Percentiles rank a stretch among this genome's conserved stretches.
Conservation (phyloP, 1,284 basidiomycete genomes). For the Lentinus polychrous region DNA sequence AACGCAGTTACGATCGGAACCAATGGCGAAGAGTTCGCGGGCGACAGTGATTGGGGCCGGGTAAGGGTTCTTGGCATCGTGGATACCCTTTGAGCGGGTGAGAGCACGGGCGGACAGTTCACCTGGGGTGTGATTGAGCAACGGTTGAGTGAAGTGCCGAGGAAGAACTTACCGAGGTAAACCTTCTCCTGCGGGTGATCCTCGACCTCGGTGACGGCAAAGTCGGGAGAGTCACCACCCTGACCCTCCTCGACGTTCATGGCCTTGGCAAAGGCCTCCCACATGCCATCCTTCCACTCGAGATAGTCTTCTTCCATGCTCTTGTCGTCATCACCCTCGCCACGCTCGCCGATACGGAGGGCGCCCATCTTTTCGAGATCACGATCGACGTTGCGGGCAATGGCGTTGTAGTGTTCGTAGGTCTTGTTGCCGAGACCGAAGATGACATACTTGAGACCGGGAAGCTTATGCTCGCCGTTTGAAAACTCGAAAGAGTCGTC, state of each 20-base stretch:
- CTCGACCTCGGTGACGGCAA: constrained; percentile 79
- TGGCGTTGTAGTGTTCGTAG: constrained; percentile 93
- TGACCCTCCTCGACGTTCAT: constrained; percentile 94
- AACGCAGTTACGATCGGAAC: constrained; percentile 85
- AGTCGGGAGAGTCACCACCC: constrained; percentile 93
- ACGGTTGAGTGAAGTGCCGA: constrained; percentile 5
- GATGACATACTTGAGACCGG: constrained; percentile 91
- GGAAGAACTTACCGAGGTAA: constrained; percentile 64
- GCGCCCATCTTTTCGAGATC: constrained; percentile 79
- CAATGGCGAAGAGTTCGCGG: constrained; percentile 78
- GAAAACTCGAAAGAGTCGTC: constrained; percentile 86
- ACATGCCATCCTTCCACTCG: constrained; percentile 99
- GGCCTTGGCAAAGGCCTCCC: constrained; percentile 76
- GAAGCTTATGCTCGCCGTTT: constrained; percentile 70
- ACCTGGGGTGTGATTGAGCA: constrained; percentile 33
- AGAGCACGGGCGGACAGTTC: constrained; percentile 89
- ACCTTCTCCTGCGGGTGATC: constrained; percentile 78
- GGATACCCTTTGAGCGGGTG: constrained; percentile 86
- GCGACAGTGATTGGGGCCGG: constrained; percentile 75
- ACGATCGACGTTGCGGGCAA: constrained; percentile 77
- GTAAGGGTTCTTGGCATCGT: constrained; percentile 97
- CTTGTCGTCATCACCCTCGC: constrained; percentile 98
- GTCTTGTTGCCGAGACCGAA: constrained; percentile 95
- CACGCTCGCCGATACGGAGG: constrained; percentile 81
- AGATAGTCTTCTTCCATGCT: constrained; percentile 99